Evolutionary conservation across 345 rosid genomes (phyloP).

Genomic region (Alliaria petiolata): DNA sequence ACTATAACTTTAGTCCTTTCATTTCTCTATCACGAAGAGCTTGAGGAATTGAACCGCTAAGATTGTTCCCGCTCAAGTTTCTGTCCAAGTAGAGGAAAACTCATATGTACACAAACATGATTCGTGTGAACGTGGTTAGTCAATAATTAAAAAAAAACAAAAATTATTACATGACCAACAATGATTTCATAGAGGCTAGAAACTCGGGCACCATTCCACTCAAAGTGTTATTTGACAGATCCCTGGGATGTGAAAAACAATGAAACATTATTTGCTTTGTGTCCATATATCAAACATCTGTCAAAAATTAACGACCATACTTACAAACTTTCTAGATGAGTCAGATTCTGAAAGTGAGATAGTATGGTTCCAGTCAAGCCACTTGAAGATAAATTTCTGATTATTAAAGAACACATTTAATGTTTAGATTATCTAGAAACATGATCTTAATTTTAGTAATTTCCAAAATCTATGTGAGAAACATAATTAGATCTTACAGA

Average conservation of each 20-base stretch:
- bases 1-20: conserved; percentile 20
- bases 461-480: not conserved
- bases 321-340: conserved; percentile 37
- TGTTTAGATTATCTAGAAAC: not conserved
- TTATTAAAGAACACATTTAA: not conserved
- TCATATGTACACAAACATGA: not conserved
- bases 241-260: conserved; percentile 33
- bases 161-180: conserved; percentile 46
- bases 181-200: conserved; percentile 38
- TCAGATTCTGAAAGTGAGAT: conserved; percentile 20
- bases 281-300: not conserved
- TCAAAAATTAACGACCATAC: not conserved
- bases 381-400: conserved; percentile 37
- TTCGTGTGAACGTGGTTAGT: not conserved
- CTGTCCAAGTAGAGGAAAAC: conserved; percentile 15
- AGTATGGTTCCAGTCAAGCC: conserved; percentile 35
- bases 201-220: conserved; percentile 44
- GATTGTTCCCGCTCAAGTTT: conserved; percentile 36
- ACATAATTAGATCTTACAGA: not conserved
- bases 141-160: not conserved
- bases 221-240: conserved; percentile 48
- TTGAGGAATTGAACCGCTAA: conserved; percentile 37
- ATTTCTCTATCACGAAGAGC: conserved; percentile 25
- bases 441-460: not conserved
- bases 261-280: not conserved